A percentile compares a stretch with the other conserved stretches of the same genome.
Evolutionary conservation across 306 rosid genomes (phyloP).

Genomic region (Heteromeles arbutifolia): DNA sequence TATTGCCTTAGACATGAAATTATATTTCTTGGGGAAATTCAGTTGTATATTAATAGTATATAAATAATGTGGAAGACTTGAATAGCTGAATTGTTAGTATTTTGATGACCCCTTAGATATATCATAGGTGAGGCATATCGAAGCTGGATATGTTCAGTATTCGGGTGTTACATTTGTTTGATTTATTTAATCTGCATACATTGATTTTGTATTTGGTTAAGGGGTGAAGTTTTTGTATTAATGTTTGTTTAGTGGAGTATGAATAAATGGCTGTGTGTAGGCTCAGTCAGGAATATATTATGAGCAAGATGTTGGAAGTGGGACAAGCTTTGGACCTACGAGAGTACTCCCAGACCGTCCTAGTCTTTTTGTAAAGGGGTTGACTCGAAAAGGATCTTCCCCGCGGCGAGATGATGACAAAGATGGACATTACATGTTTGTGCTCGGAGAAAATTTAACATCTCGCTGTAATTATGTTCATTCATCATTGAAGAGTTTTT

Average conservation of each 20-base stretch:
- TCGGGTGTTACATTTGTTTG: neutral
- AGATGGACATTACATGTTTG: slow-evolving; percentile 91
- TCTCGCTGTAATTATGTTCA: slow-evolving; percentile 80
- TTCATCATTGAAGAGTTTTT: slow-evolving; percentile 40
- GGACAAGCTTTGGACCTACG: slow-evolving; percentile 41
- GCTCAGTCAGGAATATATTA: slow-evolving; percentile 38
- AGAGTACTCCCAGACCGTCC: slow-evolving; percentile 41
- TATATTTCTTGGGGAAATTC: neutral
- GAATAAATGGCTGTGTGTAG: slow-evolving; percentile 51
- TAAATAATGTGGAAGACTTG: neutral
- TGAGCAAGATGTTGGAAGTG: slow-evolving; percentile 45
- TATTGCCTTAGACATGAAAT: neutral
- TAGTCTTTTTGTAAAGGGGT: slow-evolving; percentile 46
- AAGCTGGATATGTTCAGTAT: neutral
- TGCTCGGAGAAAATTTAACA: slow-evolving; percentile 81
- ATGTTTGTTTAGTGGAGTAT: slow-evolving; percentile 33
- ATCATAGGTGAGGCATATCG: neutral
- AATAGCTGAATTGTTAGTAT: neutral
- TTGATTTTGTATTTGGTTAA: slow-evolving; percentile 12
- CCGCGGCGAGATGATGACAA: slow-evolving; percentile 80
- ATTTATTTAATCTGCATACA: neutral
- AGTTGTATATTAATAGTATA: neutral
- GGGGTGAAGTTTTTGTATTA: slow-evolving; percentile 11
- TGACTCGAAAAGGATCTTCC: slow-evolving; percentile 77
- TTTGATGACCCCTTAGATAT: slow-evolving; percentile 2